Conservation (phyloP, 345 rosid genomes). For the Citrus unshiu region DNA sequence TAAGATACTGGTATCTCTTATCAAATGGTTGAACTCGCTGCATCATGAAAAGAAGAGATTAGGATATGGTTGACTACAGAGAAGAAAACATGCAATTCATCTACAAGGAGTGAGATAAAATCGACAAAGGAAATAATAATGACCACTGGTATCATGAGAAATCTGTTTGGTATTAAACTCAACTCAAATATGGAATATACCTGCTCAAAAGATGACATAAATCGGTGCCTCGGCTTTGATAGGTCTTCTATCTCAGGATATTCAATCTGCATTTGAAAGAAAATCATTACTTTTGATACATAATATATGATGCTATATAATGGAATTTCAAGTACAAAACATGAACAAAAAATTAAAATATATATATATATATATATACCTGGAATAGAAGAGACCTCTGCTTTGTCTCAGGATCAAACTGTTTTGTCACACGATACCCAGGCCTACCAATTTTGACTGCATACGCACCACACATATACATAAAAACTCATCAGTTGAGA, state of each 20-base stretch:
- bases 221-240: constrained; percentile 81
- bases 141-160: neutral
- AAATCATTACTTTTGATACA: neutral
- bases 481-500: neutral
- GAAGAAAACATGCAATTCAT: neutral
- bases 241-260: constrained; percentile 98
- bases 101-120: neutral
- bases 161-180: neutral
- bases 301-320: neutral
- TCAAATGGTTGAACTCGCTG: constrained; percentile 87
- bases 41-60: neutral
- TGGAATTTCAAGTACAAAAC: neutral
- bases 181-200: constrained; percentile 23
- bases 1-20: constrained; percentile 86
- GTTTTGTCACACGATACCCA: constrained; percentile 92
- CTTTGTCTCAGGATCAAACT: constrained; percentile 85
- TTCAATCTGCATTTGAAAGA: constrained; percentile 54
- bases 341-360: neutral
- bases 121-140: neutral
- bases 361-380: constrained; percentile 25
- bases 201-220: constrained; percentile 98
- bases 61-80: neutral
- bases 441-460: constrained; percentile 98
- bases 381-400: constrained; percentile 96
- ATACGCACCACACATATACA: constrained; percentile 6